Evolutionary conservation across 73 alveolate species (phyloP), one percentile per base, ranked within the genome.

Genomic region (Effrenium voratum): DNA sequence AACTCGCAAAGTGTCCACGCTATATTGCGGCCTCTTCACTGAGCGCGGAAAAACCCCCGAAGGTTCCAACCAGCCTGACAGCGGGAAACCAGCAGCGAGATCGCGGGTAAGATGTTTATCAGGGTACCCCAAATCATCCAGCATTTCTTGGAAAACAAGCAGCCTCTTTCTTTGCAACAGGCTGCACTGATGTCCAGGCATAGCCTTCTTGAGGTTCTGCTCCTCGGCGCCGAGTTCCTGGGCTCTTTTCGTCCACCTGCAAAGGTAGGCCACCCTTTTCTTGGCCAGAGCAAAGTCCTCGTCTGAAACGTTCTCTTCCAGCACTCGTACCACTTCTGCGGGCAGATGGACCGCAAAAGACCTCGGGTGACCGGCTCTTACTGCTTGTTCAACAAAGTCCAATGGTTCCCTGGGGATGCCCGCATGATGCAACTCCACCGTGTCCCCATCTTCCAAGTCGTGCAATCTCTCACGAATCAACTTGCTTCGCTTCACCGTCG

Each of bases 351-450:
- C 2, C 60, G 86, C 86, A 43, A 75, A 2, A 12, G 60, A 41
- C 22, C 86, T 75, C 28, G 86, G 86, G 36, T 75, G 86, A 1
- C 86, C 86, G n/a, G n/a, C n/a, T n/a, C n/a, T n/a, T n/a, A n/a
- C n/a, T n/a, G n/a, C n/a, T n/a, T n/a, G n/a, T n/a, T n/a, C n/a
- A n/a, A n/a, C n/a, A n/a, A n/a, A n/a, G n/a, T n/a, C n/a, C n/a
- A n/a, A n/a, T n/a, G n/a, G n/a, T n/a, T n/a, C n/a, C n/a, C n/a
- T n/a, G n/a, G n/a, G n/a, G n/a, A n/a, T n/a, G n/a, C n/a, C n/a
- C n/a, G n/a, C n/a, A n/a, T n/a, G n/a, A n/a, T n/a, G n/a, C n/a
- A n/a, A n/a, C n/a, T n/a, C n/a, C n/a, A n/a, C n/a, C n/a, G n/a
- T n/a, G n/a, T n/a, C n/a, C n/a, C n/a, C n/a, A n/a, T n/a, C n/a